Evolutionary conservation across 306 rosid species (phyloP).

Genomic region (Ceratonia siliqua): DNA sequence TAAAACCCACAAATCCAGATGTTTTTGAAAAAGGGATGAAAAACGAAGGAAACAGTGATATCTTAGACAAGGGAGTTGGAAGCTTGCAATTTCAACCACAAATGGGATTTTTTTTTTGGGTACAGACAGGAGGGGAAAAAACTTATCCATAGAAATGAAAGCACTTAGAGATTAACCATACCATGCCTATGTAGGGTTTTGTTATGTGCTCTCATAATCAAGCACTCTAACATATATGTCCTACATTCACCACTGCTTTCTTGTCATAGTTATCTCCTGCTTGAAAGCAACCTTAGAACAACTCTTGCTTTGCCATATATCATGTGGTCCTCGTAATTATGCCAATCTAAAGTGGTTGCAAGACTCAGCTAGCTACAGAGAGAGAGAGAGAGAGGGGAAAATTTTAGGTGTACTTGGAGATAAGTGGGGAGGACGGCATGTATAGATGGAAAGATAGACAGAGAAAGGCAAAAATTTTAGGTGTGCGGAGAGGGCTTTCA

Average conservation of each 20-base stretch:
- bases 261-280: constrained; percentile 67
- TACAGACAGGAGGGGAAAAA: constrained; percentile 24
- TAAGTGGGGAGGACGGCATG: constrained; percentile 74
- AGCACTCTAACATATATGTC: constrained; percentile 38
- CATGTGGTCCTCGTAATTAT: constrained; percentile 79
- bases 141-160: constrained; percentile 36
- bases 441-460: constrained; percentile 63
- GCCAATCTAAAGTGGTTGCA: constrained; percentile 59
- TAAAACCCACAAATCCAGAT: constrained; percentile 16
- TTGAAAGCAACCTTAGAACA: constrained; percentile 83
- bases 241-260: constrained; percentile 44
- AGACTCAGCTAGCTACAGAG: constrained; percentile 37
- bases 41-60: background rate
- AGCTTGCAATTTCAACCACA: constrained; percentile 43
- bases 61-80: background rate
- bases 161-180: constrained; percentile 37
- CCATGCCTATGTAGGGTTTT: constrained; percentile 37
- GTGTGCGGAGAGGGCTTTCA: constrained; percentile 47
- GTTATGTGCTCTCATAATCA: constrained; percentile 41
- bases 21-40: constrained; percentile 1
- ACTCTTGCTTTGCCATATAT: constrained; percentile 47
- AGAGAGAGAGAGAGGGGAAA: constrained; percentile 14
- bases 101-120: background rate
- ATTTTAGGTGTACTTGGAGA: constrained; percentile 6
- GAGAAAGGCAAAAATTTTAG: constrained; percentile 20